phyloP scores from a whole-genome alignment of 495 filamentous ascomycete genomes.

The Tuber borchii region DNA sequence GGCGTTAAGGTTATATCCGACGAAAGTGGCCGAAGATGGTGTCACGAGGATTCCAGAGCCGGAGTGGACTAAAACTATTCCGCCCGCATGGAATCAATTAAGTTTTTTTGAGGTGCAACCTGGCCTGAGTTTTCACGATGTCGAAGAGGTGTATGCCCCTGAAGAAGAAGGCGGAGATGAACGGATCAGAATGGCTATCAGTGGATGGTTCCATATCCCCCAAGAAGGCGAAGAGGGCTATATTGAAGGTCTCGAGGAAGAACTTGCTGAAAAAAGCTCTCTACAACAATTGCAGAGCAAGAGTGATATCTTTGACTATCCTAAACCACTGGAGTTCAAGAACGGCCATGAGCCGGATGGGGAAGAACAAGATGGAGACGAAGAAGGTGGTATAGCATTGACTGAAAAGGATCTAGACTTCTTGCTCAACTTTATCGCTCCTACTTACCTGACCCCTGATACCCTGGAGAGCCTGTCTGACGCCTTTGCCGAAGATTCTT shows the following conservation, averaged over 20 bases:
- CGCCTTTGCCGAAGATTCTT: constrained; percentile 73
- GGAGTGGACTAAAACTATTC: constrained; percentile 67
- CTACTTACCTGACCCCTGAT: constrained; percentile 88
- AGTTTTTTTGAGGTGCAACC: constrained; percentile 98
- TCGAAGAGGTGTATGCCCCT: constrained; percentile 79
- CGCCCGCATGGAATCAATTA: constrained; percentile 93
- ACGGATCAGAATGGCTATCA: constrained; percentile 91
- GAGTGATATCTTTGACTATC: constrained; percentile 76
- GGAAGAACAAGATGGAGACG: constrained; percentile 43
- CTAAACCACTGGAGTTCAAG: constrained; percentile 52
- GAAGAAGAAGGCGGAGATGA: constrained; percentile 55
- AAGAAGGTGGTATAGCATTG: constrained; percentile 51
- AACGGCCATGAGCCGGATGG: constrained; percentile 48
- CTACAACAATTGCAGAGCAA: constrained; percentile 87
- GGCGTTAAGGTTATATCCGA: constrained; percentile 81
- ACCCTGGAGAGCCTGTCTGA: constrained; percentile 75
- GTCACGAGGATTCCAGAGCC: constrained; percentile 68
- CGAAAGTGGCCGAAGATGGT: constrained; percentile 61
- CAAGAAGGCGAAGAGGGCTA: constrained; percentile 94
- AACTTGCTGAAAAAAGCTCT: constrained; percentile 77
- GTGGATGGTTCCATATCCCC: constrained; percentile 99
- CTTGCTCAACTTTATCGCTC: constrained; percentile 78
- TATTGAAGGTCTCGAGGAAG: constrained; percentile 78
- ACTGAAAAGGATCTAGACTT: constrained; percentile 74
- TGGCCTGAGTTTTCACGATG: constrained; percentile 95